These are phyloP conservation scores for Sechiopsis laciniata DNA, from an alignment of 306 rosid genomes.

Conservation along the genomic window DNA sequence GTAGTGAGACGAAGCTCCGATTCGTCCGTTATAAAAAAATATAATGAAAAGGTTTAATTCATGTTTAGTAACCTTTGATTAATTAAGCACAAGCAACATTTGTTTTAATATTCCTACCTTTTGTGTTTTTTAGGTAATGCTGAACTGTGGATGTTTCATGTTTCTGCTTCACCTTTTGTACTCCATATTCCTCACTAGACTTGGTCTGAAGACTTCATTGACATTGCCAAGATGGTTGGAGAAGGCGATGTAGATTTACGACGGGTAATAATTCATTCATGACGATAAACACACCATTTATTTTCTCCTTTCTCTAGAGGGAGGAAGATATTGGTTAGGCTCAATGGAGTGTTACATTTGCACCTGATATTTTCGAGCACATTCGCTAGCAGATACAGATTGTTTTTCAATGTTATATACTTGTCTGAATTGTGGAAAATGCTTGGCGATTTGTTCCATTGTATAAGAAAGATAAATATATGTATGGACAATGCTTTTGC, in stretches of 20 bases:
- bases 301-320: not conserved
- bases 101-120: conserved; percentile 11
- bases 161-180: conserved; percentile 83
- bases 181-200: conserved; percentile 71
- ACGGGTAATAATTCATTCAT: not conserved
- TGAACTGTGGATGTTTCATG: conserved; percentile 68
- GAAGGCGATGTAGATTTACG: conserved; percentile 40
- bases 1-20: no score
- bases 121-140: conserved; percentile 46
- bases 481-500: not conserved
- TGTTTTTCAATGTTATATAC: not conserved
- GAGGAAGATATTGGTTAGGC: not conserved
- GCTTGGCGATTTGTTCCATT: not conserved
- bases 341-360: not conserved
- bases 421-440: not conserved
- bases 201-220: conserved; percentile 78
- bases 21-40: no score
- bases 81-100: not conserved
- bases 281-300: not conserved
- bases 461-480: not conserved
- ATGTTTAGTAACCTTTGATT: not conserved
- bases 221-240: conserved; percentile 87
- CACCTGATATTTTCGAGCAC: not conserved
- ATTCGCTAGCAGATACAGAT: not conserved
- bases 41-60: no score